phyloP scores from a whole-genome alignment of 805 yeast genomes.

The Yarrowia deformans region DNA sequence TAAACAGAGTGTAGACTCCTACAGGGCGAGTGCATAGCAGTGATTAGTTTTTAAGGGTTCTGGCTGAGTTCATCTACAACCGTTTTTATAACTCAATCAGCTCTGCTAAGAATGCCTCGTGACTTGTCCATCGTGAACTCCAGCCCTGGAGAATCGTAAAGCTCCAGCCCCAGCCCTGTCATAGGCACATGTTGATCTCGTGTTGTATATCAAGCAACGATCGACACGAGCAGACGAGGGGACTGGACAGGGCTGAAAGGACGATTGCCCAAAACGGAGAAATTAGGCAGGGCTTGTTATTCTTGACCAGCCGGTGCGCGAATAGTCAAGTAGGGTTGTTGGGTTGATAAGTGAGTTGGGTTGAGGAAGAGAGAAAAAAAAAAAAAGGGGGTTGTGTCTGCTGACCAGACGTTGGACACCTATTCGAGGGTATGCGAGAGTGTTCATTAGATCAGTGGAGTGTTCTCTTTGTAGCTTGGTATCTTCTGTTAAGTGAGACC shows the following conservation, averaged over 20 bases:
- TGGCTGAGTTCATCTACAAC: not conserved
- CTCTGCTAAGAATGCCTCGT: too few species aligned
- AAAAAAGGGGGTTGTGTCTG: too few species aligned
- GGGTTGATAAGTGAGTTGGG: not conserved
- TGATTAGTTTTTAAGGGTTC: not conserved
- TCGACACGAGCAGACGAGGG: not conserved
- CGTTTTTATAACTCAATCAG: not conserved
- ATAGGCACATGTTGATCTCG: not conserved
- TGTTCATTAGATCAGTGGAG: too few species aligned
- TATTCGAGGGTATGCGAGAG: too few species aligned
- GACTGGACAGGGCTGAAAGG: conserved; percentile 1
- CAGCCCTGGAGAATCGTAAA: too few species aligned
- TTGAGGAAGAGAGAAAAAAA: too few species aligned
- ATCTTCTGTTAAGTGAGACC: too few species aligned
- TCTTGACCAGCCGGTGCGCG: not conserved
- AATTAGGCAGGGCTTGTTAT: not conserved
- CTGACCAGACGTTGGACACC: too few species aligned
- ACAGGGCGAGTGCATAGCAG: conserved; percentile 9
- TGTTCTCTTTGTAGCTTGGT: too few species aligned
- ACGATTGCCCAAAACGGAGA: not conserved
- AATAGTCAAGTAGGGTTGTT: not conserved
- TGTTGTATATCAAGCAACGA: conserved; percentile 3
- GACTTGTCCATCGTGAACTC: too few species aligned
- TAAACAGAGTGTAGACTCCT: not conserved
- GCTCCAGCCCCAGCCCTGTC: not conserved